Evolutionary conservation across 768 basidiomycete species (phyloP), one percentile per base, ranked within the genome.

Genomic region (Auricularia sp.): DNA sequence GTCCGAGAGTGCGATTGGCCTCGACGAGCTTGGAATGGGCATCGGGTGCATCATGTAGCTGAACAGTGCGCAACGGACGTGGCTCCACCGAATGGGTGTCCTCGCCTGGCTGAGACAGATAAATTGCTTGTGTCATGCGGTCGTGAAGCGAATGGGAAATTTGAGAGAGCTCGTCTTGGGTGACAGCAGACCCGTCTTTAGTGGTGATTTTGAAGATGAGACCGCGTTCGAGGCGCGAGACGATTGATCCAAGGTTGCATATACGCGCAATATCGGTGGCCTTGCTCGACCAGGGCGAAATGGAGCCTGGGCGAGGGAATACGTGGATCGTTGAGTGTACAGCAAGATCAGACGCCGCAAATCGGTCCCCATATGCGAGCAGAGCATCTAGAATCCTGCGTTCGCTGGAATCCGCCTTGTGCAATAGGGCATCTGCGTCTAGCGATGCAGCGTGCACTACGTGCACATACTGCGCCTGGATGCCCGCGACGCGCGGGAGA

Each of bases 221-320:
- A 3, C 96, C 95, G 21, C 97, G 85, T 73, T 99, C 97, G 64
- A 99, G 76, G 44, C 97, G 84, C 67, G 88, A 83, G 62, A 99
- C 77, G 63, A 86, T 79, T 2, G 75, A 72, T 21, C 81, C 84
- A 2, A 99, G 85, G 62, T 87, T 88, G 77, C 97, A 99, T 62
- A 98, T 84, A 8, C 77, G 77, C 23, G 95, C 84, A 64, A 99
- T 98, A 73, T 99, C 95, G 0, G 96, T 98, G 2, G 97, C 96
- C 77, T 99, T 99, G 75, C 91, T 96, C 4, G 96, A 98, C 97
- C 97, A 99, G 2, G 97, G 95, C 3, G 96, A 98, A 70, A 98
- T 88, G 3, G 95, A 94, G 3, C 96, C 95, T 7, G 85, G 81
- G 65, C 95, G 79, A 11, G 95, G 95, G 5, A 90, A 77, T 47